Conservation (phyloP, 2,329 filamentous ascomycete genomes). For the Colletotrichum sansevieriae region DNA sequence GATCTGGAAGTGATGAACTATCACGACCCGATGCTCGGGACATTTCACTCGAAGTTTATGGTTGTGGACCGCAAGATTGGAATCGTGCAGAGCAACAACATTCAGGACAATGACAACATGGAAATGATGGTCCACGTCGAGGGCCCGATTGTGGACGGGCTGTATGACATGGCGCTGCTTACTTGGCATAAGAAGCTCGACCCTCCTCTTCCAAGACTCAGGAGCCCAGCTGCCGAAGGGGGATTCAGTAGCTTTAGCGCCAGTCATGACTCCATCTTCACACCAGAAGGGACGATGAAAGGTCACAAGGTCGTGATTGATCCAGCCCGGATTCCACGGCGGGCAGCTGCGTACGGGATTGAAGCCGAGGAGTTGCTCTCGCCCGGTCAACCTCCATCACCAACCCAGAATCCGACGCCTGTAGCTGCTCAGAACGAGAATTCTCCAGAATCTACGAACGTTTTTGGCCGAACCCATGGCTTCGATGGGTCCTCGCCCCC, state of each 20-base stretch:
- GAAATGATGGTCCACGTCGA: constrained; percentile 86
- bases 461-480: neutral
- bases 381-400: neutral
- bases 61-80: constrained; percentile 80
- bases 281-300: neutral
- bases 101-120: constrained; percentile 82
- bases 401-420: too few relatives aligned
- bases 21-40: constrained; percentile 77
- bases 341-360: neutral
- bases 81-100: constrained; percentile 82
- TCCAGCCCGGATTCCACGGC: neutral
- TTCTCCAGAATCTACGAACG: neutral
- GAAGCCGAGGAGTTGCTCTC: neutral
- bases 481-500: too few relatives aligned
- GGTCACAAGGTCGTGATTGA: neutral
- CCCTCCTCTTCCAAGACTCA: constrained; percentile 69
- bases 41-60: constrained; percentile 84
- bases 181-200: constrained; percentile 76
- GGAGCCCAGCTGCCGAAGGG: constrained; percentile 58
- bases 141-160: constrained; percentile 79
- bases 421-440: too few relatives aligned
- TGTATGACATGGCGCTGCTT: constrained; percentile 81
- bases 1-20: constrained; percentile 81
- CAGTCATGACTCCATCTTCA: constrained; percentile 5
- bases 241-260: constrained; percentile 39